Conservation (phyloP, 148 eudicot species). For the Camellia lanceoleosa region DNA sequence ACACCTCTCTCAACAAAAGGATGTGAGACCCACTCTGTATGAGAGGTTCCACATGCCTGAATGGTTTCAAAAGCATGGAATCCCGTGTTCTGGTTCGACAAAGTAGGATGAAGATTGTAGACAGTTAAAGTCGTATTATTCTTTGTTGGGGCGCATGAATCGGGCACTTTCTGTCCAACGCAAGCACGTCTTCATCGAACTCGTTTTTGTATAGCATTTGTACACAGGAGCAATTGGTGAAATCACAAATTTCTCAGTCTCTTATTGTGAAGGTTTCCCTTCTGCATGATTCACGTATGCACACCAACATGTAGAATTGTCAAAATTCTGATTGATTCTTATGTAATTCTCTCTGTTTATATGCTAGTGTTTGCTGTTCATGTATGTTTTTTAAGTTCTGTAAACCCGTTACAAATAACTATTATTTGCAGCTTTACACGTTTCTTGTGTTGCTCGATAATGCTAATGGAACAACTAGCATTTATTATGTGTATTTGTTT, state of each 20-base stretch:
- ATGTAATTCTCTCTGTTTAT: slow-evolving; percentile 31
- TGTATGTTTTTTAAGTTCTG: slow-evolving; percentile 28
- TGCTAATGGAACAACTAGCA: neutral
- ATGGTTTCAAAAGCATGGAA: slow-evolving; percentile 96
- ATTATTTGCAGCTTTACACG: neutral
- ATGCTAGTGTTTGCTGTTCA: slow-evolving; percentile 22
- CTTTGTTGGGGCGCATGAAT: slow-evolving; percentile 7
- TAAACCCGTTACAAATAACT: slow-evolving; percentile 28
- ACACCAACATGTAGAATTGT: slow-evolving; percentile 26
- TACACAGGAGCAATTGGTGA: slow-evolving; percentile 18
- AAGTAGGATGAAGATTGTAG: neutral
- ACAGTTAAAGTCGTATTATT: neutral
- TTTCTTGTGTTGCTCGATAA: neutral
- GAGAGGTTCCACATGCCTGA: slow-evolving; percentile 91
- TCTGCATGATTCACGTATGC: slow-evolving; percentile 13
- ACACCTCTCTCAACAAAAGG: slow-evolving; percentile 68
- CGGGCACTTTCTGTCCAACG: slow-evolving; percentile 31
- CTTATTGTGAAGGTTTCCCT: slow-evolving; percentile 17
- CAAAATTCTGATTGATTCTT: slow-evolving; percentile 32
- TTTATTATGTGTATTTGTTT: neutral
- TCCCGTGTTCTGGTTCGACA: slow-evolving; percentile 63
- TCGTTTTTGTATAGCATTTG: slow-evolving; percentile 47
- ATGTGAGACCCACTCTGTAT: slow-evolving; percentile 72
- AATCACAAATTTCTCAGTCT: neutral
- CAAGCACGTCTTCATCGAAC: slow-evolving; percentile 22